phyloP scores from a whole-genome alignment of 208 protist species.

The Hexamita inflata region DNA sequence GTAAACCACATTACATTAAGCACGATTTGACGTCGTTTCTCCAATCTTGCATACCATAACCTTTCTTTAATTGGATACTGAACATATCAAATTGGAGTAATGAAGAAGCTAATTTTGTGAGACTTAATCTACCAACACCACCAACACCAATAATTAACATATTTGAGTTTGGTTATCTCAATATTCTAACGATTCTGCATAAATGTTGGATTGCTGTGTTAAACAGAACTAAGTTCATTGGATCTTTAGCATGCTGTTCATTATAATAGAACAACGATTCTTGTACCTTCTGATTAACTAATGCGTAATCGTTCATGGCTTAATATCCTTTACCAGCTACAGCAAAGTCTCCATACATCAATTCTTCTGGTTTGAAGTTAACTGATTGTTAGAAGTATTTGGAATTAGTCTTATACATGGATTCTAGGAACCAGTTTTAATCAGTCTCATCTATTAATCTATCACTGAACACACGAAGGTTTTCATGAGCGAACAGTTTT shows the following conservation, averaged over 20 bases:
- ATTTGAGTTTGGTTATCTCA: conserved; percentile 79
- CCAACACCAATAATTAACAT: conserved; percentile 87
- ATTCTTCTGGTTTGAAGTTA: conserved; percentile 53
- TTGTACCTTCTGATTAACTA: conserved; percentile 66
- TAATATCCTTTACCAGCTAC: conserved; percentile 25
- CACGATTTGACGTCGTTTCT: conserved; percentile 87
- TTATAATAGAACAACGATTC: conserved; percentile 79
- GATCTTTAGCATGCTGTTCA: conserved; percentile 61
- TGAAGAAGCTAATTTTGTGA: conserved; percentile 62
- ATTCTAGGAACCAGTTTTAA: conserved; percentile 59
- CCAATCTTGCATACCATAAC: conserved; percentile 69
- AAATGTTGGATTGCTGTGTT: conserved; percentile 62
- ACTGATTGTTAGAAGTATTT: no score
- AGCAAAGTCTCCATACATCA: conserved; percentile 49
- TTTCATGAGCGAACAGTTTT: conserved; percentile 86
- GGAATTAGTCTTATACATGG: conserved; percentile 54
- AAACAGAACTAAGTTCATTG: conserved; percentile 73
- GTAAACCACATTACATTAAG: conserved; percentile 64
- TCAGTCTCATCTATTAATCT: conserved; percentile 75
- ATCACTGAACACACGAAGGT: conserved; percentile 81
- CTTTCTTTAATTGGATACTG: conserved; percentile 78
- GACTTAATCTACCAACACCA: conserved; percentile 71
- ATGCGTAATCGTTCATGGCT: conserved; percentile 50
- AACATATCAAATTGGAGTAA: conserved; percentile 69
- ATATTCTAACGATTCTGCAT: conserved; percentile 74